phyloP scores from a whole-genome alignment of 495 filamentous ascomycete species.

The Tricharina praecox region DNA sequence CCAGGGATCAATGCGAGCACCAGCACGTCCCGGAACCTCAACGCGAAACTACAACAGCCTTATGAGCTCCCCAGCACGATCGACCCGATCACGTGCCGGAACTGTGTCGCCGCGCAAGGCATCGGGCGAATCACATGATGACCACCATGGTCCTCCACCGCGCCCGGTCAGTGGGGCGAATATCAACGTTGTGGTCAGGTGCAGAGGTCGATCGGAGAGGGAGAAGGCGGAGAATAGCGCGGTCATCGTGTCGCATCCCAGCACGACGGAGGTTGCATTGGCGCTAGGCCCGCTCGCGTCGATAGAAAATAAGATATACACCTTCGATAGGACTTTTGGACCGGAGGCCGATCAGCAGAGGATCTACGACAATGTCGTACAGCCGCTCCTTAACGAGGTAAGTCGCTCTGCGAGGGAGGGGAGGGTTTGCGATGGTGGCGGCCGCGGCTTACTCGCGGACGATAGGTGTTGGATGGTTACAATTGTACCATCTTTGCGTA shows the following conservation, averaged over 20 bases:
- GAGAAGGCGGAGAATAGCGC: constrained; percentile 86
- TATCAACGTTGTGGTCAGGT: constrained; percentile 92
- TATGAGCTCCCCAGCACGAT: constrained; percentile 24
- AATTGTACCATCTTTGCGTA: constrained; percentile 99
- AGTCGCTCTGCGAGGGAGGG: constrained; percentile 18
- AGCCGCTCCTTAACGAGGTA: constrained; percentile 83
- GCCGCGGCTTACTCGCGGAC: not conserved
- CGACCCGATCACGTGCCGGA: constrained; percentile 23
- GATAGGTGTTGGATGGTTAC: constrained; percentile 84
- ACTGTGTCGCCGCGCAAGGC: constrained; percentile 20
- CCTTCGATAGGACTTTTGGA: constrained; percentile 93
- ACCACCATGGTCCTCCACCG: constrained; percentile 34
- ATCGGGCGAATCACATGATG: constrained; percentile 8
- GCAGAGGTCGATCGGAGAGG: constrained; percentile 77
- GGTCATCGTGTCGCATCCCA: constrained; percentile 75
- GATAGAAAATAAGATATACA: constrained; percentile 87
- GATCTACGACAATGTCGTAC: constrained; percentile 86
- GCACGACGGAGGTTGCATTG: constrained; percentile 63
- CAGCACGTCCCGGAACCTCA: not conserved
- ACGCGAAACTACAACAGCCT: not conserved
- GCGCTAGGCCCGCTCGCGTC: constrained; percentile 76
- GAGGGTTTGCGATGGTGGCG: not conserved
- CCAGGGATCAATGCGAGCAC: constrained; percentile 2
- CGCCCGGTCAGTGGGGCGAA: constrained; percentile 60
- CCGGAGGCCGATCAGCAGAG: constrained; percentile 84